A percentile compares a stretch with the other conserved stretches of the same genome.
Conservation (phyloP, 2,329 filamentous ascomycete species). For the Diaporthe caulivora region DNA sequence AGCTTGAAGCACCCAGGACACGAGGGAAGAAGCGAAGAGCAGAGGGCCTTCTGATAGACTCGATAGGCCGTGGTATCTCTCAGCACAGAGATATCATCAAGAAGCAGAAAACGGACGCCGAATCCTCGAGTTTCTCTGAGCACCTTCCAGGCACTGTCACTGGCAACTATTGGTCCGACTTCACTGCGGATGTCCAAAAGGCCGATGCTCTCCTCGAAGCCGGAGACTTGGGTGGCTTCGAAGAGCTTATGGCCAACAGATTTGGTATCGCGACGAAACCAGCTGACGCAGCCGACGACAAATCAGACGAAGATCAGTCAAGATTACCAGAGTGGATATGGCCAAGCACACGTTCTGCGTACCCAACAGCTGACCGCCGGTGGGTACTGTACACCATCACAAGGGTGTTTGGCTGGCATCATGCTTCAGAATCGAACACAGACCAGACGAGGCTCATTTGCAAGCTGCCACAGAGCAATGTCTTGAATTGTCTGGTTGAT, state of each 20-base stretch:
- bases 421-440: conserved; percentile 57
- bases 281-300: conserved; percentile 1
- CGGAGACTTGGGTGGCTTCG: conserved; percentile 62
- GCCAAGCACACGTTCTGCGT: conserved; percentile 57
- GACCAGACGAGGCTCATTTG: conserved; percentile 55
- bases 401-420: conserved; percentile 70
- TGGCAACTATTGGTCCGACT: conserved; percentile 61
- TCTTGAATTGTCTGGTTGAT: conserved; percentile 69
- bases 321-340: conserved; percentile 63
- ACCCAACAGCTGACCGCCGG: conserved; percentile 71
- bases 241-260: conserved; percentile 61
- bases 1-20: conserved; percentile 72
- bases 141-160: conserved; percentile 63
- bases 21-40: conserved; percentile 67
- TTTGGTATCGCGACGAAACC: conserved; percentile 56
- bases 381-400: conserved; percentile 75
- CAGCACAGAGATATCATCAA: conserved; percentile 53
- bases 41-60: conserved; percentile 77
- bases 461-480: conserved; percentile 63
- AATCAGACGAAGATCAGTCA: conserved; percentile 37
- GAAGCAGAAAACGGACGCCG: conserved; percentile 41
- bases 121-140: conserved; percentile 51
- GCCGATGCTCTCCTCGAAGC: conserved; percentile 62
- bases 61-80: conserved; percentile 74
- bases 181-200: conserved; percentile 56